These are phyloP conservation scores for Neurospora sp. DNA, from an alignment of 2,329 filamentous ascomycete genomes.

Conservation along the genomic window DNA sequence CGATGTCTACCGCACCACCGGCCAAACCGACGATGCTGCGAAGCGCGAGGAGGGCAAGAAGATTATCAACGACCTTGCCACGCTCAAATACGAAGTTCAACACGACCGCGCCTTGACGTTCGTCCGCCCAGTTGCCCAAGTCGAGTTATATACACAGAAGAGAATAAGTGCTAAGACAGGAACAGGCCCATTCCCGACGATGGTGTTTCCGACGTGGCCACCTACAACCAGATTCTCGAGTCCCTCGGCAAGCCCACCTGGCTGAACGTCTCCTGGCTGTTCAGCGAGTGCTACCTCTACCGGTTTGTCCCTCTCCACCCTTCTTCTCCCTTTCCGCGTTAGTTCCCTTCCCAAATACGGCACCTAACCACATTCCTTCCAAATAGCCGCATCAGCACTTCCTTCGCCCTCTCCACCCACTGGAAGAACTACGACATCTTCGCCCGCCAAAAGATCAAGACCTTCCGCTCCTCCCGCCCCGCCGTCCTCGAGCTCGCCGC, in stretches of 20 bases:
- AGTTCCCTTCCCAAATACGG: no score
- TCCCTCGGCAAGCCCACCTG: constrained; percentile 65
- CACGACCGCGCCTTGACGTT: constrained; percentile 75
- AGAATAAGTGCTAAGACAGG: not conserved
- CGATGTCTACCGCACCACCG: constrained; percentile 73
- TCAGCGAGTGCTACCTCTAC: constrained; percentile 89
- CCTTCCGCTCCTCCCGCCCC: constrained; percentile 82
- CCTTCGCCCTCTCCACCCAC: constrained; percentile 64
- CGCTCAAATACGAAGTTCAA: constrained; percentile 89
- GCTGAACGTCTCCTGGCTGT: constrained; percentile 84
- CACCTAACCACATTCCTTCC: no score
- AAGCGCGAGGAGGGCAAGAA: constrained; percentile 73
- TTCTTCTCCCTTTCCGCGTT: no score
- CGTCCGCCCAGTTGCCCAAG: constrained; percentile 16
- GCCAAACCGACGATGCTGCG: constrained; percentile 46
- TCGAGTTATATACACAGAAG: not conserved
- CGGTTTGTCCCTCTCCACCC: constrained; percentile 34
- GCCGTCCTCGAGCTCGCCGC: constrained; percentile 39
- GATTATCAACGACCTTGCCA: constrained; percentile 69
- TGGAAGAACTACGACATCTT: constrained; percentile 93
- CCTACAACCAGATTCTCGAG: constrained; percentile 80
- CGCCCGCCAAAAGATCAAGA: constrained; percentile 77
- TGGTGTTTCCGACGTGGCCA: constrained; percentile 60
- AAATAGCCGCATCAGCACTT: constrained; percentile 60
- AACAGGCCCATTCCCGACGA: constrained; percentile 65